Base-by-base conservation (phyloP, 106 monocot species). In the Ottelia alismoides region DNA sequence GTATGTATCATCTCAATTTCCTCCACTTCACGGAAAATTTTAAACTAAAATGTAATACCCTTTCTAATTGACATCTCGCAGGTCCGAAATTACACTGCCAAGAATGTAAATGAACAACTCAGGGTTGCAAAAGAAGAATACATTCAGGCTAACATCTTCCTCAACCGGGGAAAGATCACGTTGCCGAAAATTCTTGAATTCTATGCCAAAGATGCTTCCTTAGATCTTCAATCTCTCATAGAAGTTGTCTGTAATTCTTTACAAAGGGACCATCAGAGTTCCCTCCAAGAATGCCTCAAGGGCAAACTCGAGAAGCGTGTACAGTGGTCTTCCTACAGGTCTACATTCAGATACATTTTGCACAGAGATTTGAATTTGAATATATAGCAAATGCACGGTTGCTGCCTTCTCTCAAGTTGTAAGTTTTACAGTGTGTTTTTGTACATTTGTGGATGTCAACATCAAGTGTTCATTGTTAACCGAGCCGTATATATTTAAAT, bases 291-390 rank as follows among this genome's bases (percentile, higher is more conserved):
- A 52, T 65, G 60, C 27, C 40, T 65, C 3, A 49, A 30, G 57
- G 69, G 49, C 63, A 88, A 51, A 22, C 47, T 31, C n/a, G 63
- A 74, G 2, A 77, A 72, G 57, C 51, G 56, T 31, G 43, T 88
- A 2, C 56, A 76, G 47, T 94, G 93, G 93, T 65, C 65, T 10
- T 65, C 81, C 19, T 80, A 84, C 72, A 78, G 76, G 25, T 75
- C 75, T 19, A 62, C 70, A 50, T 94, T 94, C 71, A 80, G 84
- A 74, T 94, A 81, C 51, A 43, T 78, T 57, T 64, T 94, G 32
- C 78, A 84, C 57, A 75, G 66, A 81, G 80, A 75, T 73, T 65
- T 88, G 63, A 74, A 60, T 47, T 47, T 23, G 2, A 17, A 72
- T 11, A n/a, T n/a, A 32, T 45, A 63, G 46, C 58, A 63, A 25